Percentiles rank a stretch among this genome's conserved stretches.
These are phyloP conservation scores for Ajuga chamaepitys DNA, from an alignment of 257 asterid genomes.

Conservation along the genomic window DNA sequence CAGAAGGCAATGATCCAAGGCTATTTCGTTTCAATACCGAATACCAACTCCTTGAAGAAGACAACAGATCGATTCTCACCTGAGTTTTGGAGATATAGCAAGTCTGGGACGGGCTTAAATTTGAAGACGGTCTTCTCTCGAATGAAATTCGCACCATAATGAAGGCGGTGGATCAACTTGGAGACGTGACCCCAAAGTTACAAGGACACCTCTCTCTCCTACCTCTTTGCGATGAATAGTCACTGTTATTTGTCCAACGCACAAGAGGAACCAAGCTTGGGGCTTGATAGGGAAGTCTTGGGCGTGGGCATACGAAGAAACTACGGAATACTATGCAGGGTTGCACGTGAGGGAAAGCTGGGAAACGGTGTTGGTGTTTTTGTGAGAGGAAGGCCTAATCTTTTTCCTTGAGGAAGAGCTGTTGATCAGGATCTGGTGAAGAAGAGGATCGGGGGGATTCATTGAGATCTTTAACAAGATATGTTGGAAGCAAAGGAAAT, in stretches of 20 bases:
- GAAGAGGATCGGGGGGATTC: conserved; percentile 47
- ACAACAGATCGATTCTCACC: conserved; percentile 38
- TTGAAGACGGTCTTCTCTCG: conserved; percentile 29
- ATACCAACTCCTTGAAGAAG: conserved; percentile 57
- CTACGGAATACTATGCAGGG: conserved; percentile 34
- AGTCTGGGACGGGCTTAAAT: conserved; percentile 40
- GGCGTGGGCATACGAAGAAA: conserved; percentile 45
- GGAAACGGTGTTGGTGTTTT: conserved; percentile 48
- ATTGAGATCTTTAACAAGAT: conserved; percentile 51
- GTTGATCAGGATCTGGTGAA: conserved; percentile 45
- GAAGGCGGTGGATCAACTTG: conserved; percentile 51
- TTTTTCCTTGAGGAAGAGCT: conserved; percentile 77
- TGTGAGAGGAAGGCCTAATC: conserved; percentile 51
- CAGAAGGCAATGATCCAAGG: conserved; percentile 55
- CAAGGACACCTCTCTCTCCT: conserved; percentile 37
- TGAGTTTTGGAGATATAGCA: conserved; percentile 63
- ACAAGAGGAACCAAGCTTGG: conserved; percentile 57
- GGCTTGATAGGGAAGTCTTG: conserved; percentile 63
- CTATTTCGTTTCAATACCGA: conserved; percentile 57
- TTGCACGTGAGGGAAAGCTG: conserved; percentile 62
- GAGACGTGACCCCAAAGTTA: conserved; percentile 55
- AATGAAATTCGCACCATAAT: conserved; percentile 47
- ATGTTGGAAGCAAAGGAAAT: conserved; percentile 45
- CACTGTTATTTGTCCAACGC: conserved; percentile 48
- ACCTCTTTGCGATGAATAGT: conserved; percentile 62